These are phyloP conservation scores for Leucocoprinus gongylophorus DNA, from an alignment of 1,284 basidiomycete species.

Conservation along the genomic window DNA sequence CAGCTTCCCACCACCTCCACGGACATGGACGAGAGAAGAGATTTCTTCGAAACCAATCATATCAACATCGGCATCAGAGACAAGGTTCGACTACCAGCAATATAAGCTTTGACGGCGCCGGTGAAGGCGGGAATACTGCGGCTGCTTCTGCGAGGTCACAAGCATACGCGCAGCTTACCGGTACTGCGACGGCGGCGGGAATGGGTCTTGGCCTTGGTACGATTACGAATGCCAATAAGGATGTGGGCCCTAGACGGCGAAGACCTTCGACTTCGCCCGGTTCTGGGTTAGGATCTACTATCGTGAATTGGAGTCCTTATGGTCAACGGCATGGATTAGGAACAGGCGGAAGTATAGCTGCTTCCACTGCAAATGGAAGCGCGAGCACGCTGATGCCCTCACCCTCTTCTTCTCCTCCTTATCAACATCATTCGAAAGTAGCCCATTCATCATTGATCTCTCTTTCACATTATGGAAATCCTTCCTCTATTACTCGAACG, in stretches of 20 bases:
- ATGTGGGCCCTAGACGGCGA: constrained; percentile 1
- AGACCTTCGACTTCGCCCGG: constrained; percentile 10
- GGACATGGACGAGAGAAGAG: not conserved
- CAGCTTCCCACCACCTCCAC: constrained; percentile 9
- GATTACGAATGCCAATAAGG: not conserved
- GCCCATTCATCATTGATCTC: constrained; percentile 6
- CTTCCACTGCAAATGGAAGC: not conserved
- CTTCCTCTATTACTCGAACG: constrained; percentile 8
- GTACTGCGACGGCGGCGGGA: not conserved
- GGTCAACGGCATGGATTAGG: not conserved
- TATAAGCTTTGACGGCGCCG: not conserved
- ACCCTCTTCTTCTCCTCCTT: not conserved
- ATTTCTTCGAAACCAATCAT: not conserved
- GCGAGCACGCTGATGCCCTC: constrained; percentile 1
- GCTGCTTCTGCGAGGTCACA: constrained; percentile 8
- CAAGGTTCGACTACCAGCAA: constrained; percentile 5
- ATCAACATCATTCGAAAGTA: constrained; percentile 4
- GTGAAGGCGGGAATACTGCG: constrained; percentile 2
- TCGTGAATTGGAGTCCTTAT: not conserved
- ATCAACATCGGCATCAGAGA: constrained; percentile 8
- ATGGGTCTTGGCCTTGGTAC: not conserved
- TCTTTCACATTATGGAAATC: constrained; percentile 5
- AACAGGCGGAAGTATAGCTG: not conserved
- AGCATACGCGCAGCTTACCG: constrained; percentile 12
- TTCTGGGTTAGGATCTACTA: constrained; percentile 1